phyloP scores from a whole-genome alignment of 2,329 filamentous ascomycete species.

The Parastagonospora avenae region DNA sequence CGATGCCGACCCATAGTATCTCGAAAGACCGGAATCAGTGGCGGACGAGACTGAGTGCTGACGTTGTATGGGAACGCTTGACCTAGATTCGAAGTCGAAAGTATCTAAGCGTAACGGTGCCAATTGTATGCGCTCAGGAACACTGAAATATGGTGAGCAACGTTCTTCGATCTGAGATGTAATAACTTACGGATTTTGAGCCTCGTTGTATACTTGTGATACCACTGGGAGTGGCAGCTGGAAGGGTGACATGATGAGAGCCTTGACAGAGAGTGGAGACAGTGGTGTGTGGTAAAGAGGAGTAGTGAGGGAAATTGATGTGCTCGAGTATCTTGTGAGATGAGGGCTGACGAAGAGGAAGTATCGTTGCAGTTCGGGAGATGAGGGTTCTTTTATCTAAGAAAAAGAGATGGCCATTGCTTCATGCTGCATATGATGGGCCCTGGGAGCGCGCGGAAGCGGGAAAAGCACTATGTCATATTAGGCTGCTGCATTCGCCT shows the following conservation, averaged over 20 bases:
- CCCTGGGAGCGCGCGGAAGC: conserved; percentile 8
- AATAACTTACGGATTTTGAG: not conserved
- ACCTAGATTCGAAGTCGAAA: not conserved
- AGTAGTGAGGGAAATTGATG: not conserved
- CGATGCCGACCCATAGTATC: not conserved
- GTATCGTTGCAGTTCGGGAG: not conserved
- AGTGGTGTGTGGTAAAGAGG: not conserved
- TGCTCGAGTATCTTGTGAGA: not conserved
- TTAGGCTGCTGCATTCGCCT: not conserved
- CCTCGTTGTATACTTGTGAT: not conserved
- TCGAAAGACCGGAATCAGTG: not conserved
- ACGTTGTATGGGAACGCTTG: conserved; percentile 1
- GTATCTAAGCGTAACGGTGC: not conserved
- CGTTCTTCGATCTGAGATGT: not conserved
- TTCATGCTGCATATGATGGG: conserved; percentile 4
- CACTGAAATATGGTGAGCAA: not conserved
- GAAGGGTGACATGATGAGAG: not conserved
- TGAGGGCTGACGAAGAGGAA: not conserved
- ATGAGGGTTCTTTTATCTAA: conserved; percentile 3
- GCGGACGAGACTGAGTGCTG: conserved; percentile 3
- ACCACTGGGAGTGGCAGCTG: not conserved
- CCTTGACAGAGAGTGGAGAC: not conserved
- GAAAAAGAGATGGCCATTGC: not conserved
- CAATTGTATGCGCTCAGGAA: not conserved
- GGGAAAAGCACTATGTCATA: not conserved